These are phyloP conservation scores for Xylaria sp. DNA, from an alignment of 2,329 filamentous ascomycete species.

Conservation along the genomic window DNA sequence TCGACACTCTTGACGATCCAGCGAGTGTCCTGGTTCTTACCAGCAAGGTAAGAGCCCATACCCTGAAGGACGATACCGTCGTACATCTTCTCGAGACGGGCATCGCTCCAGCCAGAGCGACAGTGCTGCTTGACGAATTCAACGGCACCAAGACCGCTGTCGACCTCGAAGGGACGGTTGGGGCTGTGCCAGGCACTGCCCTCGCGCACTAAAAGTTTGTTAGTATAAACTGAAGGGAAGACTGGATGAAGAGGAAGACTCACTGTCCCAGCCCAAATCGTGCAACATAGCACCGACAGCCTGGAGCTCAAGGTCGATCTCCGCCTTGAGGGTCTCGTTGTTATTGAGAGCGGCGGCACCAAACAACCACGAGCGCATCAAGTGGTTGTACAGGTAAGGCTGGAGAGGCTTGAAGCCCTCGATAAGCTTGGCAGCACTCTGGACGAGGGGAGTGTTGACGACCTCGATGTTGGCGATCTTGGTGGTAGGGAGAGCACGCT, in stretches of 20 bases:
- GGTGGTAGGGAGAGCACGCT: conserved; percentile 11
- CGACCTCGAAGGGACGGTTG: conserved; percentile 20
- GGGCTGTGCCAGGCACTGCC: conserved; percentile 21
- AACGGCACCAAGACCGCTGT: conserved; percentile 21
- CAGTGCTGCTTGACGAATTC: conserved; percentile 16
- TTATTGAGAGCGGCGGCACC: conserved; percentile 28
- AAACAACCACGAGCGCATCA: conserved; percentile 28
- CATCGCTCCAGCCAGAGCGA: neutral
- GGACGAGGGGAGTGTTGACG: conserved; percentile 25
- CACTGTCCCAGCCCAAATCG: conserved; percentile 28
- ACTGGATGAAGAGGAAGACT: neutral
- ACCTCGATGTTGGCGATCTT: conserved; percentile 29
- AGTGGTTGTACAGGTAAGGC: conserved; percentile 28
- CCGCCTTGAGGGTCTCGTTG: conserved; percentile 24
- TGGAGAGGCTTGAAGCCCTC: conserved; percentile 25
- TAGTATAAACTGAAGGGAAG: neutral
- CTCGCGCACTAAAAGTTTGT: conserved; percentile 15
- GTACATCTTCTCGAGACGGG: conserved; percentile 16
- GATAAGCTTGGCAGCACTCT: conserved; percentile 13
- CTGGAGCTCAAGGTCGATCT: conserved; percentile 25
- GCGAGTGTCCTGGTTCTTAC: conserved; percentile 24
- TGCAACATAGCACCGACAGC: conserved; percentile 24
- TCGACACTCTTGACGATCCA: conserved; percentile 22
- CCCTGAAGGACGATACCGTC: conserved; percentile 25
- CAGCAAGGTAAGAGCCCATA: conserved; percentile 9